Evolutionary conservation across 169 alveolate species (phyloP).

Genomic region (Eimeria maxima): DNA sequence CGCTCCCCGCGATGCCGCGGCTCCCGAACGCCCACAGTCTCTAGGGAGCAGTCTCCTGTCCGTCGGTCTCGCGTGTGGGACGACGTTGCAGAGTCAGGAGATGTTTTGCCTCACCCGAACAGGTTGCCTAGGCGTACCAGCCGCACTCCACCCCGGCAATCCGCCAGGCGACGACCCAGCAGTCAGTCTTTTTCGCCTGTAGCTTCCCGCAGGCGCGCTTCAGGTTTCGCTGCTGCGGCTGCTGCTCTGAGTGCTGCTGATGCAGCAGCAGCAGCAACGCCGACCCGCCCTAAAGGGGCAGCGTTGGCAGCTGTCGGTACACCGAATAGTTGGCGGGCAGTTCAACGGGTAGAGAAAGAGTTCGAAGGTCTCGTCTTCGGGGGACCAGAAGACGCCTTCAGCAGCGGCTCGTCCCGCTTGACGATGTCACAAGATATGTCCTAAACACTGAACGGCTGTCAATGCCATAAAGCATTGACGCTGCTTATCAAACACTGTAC

Average conservation of each 20-base stretch:
- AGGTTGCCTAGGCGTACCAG: neutral
- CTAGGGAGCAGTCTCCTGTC: conserved; percentile 57
- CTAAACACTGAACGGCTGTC: neutral
- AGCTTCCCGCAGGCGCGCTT: conserved; percentile 58
- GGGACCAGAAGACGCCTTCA: conserved; percentile 1
- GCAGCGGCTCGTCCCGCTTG: neutral
- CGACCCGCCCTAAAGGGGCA: conserved; percentile 39
- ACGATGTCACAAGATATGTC: conserved; percentile 18
- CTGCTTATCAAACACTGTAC: neutral
- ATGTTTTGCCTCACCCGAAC: neutral
- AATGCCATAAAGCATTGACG: neutral
- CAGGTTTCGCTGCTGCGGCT: conserved; percentile 16
- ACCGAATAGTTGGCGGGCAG: conserved; percentile 46
- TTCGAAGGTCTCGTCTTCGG: conserved; percentile 7
- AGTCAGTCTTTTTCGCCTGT: conserved; percentile 43
- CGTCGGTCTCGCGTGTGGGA: conserved; percentile 19
- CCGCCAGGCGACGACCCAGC: conserved; percentile 68
- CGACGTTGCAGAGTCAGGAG: conserved; percentile 14
- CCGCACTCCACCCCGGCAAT: conserved; percentile 61
- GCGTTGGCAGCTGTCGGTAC: conserved; percentile 52
- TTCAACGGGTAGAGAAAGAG: conserved; percentile 38
- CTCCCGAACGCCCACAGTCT: conserved; percentile 41
- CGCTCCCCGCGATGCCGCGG: conserved; percentile 58
- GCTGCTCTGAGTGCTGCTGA: conserved; percentile 71
- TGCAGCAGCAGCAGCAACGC: conserved; percentile 62